A percentile compares a stretch with the other conserved stretches of the same genome.
Conservation (phyloP, 2,329 filamentous ascomycete species). For the Fusarium annulatum region DNA sequence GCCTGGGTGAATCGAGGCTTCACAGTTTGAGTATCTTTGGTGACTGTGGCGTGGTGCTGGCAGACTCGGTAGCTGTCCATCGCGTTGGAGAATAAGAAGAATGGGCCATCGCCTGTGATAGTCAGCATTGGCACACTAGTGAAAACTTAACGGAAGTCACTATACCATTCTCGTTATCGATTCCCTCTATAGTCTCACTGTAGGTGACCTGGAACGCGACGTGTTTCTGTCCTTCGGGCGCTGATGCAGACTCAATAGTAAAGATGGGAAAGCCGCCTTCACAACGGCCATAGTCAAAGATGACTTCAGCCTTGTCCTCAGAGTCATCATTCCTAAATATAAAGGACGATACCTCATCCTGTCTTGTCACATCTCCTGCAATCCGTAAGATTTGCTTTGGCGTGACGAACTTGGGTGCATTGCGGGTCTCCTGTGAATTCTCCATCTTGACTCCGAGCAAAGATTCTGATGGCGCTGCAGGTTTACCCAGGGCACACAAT, state of each 20-base stretch:
- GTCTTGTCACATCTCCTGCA: rapidly evolving
- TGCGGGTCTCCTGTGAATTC: too few relatives aligned
- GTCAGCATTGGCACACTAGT: neutral
- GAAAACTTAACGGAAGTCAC: rapidly evolving
- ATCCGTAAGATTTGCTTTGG: neutral
- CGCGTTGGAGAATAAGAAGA: conserved; percentile 2
- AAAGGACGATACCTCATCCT: rapidly evolving
- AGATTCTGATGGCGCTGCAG: too few relatives aligned
- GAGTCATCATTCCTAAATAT: neutral
- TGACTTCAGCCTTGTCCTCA: neutral
- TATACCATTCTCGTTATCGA: neutral
- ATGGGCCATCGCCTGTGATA: neutral
- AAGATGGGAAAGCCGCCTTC: conserved; percentile 6
- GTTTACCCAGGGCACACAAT: rapidly evolving
- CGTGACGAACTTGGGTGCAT: neutral
- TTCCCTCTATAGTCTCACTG: conserved; percentile 1
- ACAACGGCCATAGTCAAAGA: conserved; percentile 1
- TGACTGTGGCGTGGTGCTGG: neutral
- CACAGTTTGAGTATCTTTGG: neutral
- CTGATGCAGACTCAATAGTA: neutral
- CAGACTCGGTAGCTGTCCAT: conserved; percentile 12
- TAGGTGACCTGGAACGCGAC: neutral
- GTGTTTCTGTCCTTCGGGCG: neutral
- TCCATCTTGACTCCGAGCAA: neutral
- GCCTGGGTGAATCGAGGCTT: neutral